Evolutionary conservation across 2,329 filamentous ascomycete species (phyloP).

Genomic region (Claviceps monticola): DNA sequence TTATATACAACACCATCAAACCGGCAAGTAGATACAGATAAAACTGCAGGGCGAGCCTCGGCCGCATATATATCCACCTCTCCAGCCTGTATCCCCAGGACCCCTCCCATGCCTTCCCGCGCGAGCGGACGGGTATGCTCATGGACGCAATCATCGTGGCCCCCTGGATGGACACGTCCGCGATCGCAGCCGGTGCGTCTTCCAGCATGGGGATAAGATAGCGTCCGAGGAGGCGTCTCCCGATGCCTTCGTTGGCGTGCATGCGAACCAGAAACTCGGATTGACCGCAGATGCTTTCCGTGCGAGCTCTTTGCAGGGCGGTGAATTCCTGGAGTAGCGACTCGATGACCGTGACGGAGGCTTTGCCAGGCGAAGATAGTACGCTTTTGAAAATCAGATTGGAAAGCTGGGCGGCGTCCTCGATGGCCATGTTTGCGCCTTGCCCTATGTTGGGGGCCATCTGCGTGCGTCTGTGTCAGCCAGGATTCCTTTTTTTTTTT

Average conservation of each 20-base stretch:
- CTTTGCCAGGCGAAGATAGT: neutral
- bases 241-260: constrained; percentile 6
- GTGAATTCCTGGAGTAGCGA: constrained; percentile 1
- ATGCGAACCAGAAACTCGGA: constrained; percentile 9
- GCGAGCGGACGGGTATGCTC: neutral
- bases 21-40: neutral
- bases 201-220: constrained; percentile 6
- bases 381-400: constrained; percentile 2
- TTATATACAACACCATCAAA: neutral
- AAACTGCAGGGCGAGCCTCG: neutral
- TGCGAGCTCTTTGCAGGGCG: neutral
- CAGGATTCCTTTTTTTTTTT: no score
- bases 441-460: constrained; percentile 11
- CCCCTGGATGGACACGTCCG: constrained; percentile 1
- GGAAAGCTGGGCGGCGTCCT: constrained; percentile 8
- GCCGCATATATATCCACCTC: neutral
- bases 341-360: neutral
- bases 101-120: neutral
- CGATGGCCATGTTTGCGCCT: constrained; percentile 11
- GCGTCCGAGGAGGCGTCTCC: constrained; percentile 4
- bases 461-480: constrained; percentile 3
- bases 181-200: constrained; percentile 7
- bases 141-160: neutral
- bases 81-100: neutral
- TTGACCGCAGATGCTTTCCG: constrained; percentile 3